Evolutionary conservation across 805 yeast species (phyloP).

Genomic region (Saccharomycopsis sp.): DNA sequence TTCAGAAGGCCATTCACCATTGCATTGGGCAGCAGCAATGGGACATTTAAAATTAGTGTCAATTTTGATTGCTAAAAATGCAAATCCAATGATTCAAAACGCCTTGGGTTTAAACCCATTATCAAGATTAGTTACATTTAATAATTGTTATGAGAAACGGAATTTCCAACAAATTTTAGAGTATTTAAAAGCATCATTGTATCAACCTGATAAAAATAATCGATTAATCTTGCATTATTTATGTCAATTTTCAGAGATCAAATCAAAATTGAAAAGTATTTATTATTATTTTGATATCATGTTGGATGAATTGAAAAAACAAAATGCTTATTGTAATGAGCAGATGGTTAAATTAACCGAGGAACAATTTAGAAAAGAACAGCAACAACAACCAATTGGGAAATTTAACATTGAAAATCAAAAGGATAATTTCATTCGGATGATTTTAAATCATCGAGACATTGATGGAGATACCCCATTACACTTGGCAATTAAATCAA

Average conservation of each 20-base stretch:
- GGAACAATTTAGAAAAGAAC: constrained; percentile 28
- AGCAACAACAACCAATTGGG: constrained; percentile 25
- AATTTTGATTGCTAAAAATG: constrained; percentile 47
- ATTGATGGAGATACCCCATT: constrained; percentile 78
- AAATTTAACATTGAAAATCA: constrained; percentile 12
- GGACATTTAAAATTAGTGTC: constrained; percentile 58
- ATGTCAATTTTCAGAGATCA: constrained; percentile 44
- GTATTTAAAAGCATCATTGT: constrained; percentile 56
- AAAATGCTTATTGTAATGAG: constrained; percentile 17
- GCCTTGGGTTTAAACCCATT: constrained; percentile 61
- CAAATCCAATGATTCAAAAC: constrained; percentile 49
- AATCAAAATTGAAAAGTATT: constrained; percentile 43
- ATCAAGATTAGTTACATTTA: constrained; percentile 62
- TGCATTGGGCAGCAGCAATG: constrained; percentile 85
- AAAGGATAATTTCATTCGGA: constrained; percentile 40
- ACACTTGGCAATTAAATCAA: constrained; percentile 62
- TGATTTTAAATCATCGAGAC: constrained; percentile 71
- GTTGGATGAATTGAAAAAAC: constrained; percentile 27
- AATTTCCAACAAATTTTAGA: constrained; percentile 54
- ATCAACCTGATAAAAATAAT: constrained; percentile 65
- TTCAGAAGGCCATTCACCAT: constrained; percentile 72
- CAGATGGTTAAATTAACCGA: constrained; percentile 16
- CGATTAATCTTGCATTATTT: constrained; percentile 70
- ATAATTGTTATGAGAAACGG: constrained; percentile 59
- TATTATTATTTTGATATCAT: constrained; percentile 49